Conservation (phyloP, 345 rosid genomes). For the Aquilaria malaccensis region DNA sequence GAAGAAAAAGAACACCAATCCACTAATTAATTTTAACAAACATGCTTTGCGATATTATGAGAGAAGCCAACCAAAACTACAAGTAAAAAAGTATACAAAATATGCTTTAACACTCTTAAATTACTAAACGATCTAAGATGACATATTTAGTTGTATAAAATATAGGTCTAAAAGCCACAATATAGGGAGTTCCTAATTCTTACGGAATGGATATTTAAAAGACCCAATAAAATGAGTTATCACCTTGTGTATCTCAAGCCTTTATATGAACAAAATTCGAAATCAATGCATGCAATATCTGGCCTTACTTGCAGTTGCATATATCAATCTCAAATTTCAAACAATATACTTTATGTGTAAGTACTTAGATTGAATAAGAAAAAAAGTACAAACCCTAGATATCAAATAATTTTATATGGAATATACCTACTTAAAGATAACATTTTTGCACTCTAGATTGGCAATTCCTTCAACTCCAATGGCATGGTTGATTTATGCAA, state of each 20-base stretch:
- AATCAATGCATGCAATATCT: conserved; percentile 38
- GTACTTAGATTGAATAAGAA: neutral
- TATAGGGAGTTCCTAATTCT: conserved; percentile 1
- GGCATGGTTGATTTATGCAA: conserved; percentile 47
- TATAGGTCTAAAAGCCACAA: neutral
- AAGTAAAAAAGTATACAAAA: too few relatives aligned
- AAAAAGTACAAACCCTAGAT: conserved; percentile 37
- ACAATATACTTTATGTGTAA: neutral
- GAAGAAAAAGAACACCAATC: too few relatives aligned
- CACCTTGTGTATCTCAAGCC: conserved; percentile 17
- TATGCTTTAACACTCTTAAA: too few relatives aligned
- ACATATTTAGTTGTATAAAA: too few relatives aligned
- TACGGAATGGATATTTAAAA: neutral
- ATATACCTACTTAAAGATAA: conserved; percentile 29
- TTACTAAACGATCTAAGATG: too few relatives aligned
- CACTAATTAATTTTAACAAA: too few relatives aligned
- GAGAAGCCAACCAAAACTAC: too few relatives aligned
- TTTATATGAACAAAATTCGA: conserved; percentile 36
- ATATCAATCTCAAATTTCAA: neutral
- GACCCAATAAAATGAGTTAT: neutral
- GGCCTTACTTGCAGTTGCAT: conserved; percentile 34
- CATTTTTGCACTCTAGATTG: conserved; percentile 39
- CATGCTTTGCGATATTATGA: too few relatives aligned
- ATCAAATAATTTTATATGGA: conserved; percentile 35
- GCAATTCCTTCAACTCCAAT: conserved; percentile 46